phyloP scores from a whole-genome alignment of 1,284 basidiomycete species.

The Pyrrhoderma lamaoense region DNA sequence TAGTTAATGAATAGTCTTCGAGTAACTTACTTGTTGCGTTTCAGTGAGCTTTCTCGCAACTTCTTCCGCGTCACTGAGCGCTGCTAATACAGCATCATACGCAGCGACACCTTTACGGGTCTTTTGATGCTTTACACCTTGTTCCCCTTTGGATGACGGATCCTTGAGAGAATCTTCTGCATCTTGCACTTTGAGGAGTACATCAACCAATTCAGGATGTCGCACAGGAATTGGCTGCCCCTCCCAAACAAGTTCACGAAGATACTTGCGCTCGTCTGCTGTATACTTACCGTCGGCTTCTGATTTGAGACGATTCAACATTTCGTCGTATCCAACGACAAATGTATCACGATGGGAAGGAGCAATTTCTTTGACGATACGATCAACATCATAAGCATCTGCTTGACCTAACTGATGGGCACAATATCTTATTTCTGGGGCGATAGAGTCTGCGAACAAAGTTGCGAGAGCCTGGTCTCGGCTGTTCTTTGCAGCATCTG shows the following conservation, averaged over 20 bases:
- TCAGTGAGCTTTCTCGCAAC: conserved; percentile 74
- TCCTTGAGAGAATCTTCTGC: conserved; percentile 53
- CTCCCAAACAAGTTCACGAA: conserved; percentile 71
- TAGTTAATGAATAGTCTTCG: conserved; percentile 7
- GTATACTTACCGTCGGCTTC: conserved; percentile 35
- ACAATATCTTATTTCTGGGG: conserved; percentile 87
- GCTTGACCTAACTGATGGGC: conserved; percentile 78
- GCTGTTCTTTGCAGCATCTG: conserved; percentile 64
- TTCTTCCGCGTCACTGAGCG: conserved; percentile 83
- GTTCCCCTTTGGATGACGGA: conserved; percentile 24
- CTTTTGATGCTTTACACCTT: conserved; percentile 38
- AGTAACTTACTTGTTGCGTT: conserved; percentile 58
- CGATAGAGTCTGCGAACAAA: conserved; percentile 80
- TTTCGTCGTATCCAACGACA: conserved; percentile 56
- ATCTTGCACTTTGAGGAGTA: conserved; percentile 76
- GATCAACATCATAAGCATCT: conserved; percentile 78
- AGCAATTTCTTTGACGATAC: conserved; percentile 68
- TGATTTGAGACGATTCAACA: conserved; percentile 46
- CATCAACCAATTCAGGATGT: conserved; percentile 88
- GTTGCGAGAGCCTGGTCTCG: conserved; percentile 85
- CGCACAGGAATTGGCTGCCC: conserved; percentile 79
- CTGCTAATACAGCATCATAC: conserved; percentile 77
- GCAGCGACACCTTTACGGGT: conserved; percentile 71
- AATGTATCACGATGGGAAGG: conserved; percentile 52
- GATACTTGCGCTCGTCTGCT: conserved; percentile 42